Base-by-base conservation (phyloP, 345 rosid species). In the Citrus inodora region DNA sequence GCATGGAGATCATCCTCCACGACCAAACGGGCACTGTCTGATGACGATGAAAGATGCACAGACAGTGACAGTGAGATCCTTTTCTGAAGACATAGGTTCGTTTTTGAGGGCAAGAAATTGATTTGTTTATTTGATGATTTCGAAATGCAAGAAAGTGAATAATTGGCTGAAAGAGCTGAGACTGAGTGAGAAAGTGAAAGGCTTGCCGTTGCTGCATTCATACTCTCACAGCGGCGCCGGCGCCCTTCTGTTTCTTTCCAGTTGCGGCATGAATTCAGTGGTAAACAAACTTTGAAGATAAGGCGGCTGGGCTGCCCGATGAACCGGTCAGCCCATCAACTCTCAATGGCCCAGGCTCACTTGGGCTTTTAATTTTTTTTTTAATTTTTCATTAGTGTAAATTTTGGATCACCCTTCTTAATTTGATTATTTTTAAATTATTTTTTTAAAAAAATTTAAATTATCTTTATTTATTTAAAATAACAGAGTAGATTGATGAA, bases 1-100 rank as follows among this genome's bases (percentile, higher is more conserved):
- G 87, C 79, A 67, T 76, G 72, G 55, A 90, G 88, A 60, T 88
- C 85, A 84, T 90, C 92, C 77, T 86, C 85, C 69, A 87, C 80
- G 22, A 78, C 75, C 74, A 80, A 67, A 76, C 32, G 32, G 24
- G 65, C 35, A 71, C 24, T 22, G 38, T 38, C 55, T 17, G 80
- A 6, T 0, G 86, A 80, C 22, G 86, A 82, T 1, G 70, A 63
- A 11, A 14, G 58, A 27, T 53, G 59, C 13, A 37, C 58, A 27
- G 35, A 25, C 9, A 46, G 7, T 2, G 78, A 24, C 30, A 75
- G 27, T 63, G 60, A 75, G 70, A 14, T 33, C 48, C 51, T 11
- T 33, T n/a, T 58, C 28, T 28, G 59, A 28, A 70, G 60, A 70
- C 60, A 70, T 10, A 48, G 74, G 28, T 63, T 63, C 2, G 60